Conservation (phyloP, 306 rosid species). For the Chamaecrista fasciculata region DNA sequence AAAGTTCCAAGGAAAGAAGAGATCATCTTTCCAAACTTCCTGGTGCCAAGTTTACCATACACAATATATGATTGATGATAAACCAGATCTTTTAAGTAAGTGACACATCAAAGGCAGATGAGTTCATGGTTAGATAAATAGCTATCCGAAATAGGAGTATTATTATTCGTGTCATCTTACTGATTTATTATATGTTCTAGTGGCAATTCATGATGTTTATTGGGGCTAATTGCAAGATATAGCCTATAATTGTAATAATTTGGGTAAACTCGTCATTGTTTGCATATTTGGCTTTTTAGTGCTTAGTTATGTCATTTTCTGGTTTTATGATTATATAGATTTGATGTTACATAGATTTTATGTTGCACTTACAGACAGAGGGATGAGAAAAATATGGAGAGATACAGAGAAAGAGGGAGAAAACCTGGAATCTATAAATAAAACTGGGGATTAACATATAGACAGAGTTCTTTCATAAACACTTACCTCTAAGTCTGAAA, state of each 20-base stretch:
- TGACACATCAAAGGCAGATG: constrained; percentile 20
- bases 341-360: too few species aligned
- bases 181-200: too few species aligned
- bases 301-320: too few species aligned
- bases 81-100: constrained; percentile 27
- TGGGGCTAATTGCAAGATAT: too few species aligned
- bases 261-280: too few species aligned
- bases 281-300: too few species aligned
- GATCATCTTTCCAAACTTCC: constrained; percentile 30
- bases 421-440: constrained; percentile 24
- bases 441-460: constrained; percentile 7
- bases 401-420: not conserved
- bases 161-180: constrained; percentile 4
- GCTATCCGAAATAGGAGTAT: constrained; percentile 15
- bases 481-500: constrained; percentile 96
- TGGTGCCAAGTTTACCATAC: constrained; percentile 31
- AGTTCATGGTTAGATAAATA: constrained; percentile 12
- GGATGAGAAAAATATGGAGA: constrained; percentile 13
- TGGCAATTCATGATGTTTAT: too few species aligned
- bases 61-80: constrained; percentile 31
- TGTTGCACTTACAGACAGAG: constrained; percentile 14
- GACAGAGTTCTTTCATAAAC: constrained; percentile 28
- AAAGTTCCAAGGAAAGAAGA: constrained; percentile 34
- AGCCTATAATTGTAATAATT: too few species aligned
- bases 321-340: too few species aligned